A percentile compares a stretch with the other conserved stretches of the same genome.
These are phyloP conservation scores for Oenanthe sinensis DNA, from an alignment of 129 eudicot species.

Conservation along the genomic window DNA sequence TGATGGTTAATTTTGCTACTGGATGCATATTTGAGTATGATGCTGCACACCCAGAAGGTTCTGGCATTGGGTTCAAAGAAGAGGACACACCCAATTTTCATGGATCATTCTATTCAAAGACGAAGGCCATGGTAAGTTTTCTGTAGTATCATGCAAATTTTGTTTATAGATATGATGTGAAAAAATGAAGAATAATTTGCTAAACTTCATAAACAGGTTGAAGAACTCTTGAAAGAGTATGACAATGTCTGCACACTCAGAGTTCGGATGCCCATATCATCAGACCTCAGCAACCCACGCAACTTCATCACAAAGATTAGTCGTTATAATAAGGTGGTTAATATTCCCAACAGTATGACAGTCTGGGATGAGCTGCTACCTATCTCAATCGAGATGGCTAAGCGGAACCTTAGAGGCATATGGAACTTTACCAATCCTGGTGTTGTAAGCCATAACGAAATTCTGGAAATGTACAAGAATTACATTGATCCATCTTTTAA, in stretches of 20 bases:
- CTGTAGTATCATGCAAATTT: background rate
- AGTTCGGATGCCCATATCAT: constrained; percentile 46
- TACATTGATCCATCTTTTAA: constrained; percentile 29
- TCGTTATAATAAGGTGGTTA: constrained; percentile 39
- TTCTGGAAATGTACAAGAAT: constrained; percentile 39
- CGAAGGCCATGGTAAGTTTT: constrained; percentile 33
- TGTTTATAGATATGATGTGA: background rate
- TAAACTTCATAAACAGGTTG: constrained; percentile 22
- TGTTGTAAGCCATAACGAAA: constrained; percentile 44
- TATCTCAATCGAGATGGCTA: constrained; percentile 45
- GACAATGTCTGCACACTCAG: constrained; percentile 43
- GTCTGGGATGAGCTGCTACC: constrained; percentile 48
- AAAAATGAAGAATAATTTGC: background rate
- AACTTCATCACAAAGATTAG: constrained; percentile 44
- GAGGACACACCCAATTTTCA: constrained; percentile 30
- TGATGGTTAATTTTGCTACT: constrained; percentile 35
- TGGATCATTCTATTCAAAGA: constrained; percentile 36
- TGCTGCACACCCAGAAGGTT: constrained; percentile 31
- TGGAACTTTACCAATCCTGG: constrained; percentile 51
- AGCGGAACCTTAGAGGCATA: constrained; percentile 40
- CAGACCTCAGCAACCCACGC: constrained; percentile 50
- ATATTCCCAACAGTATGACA: constrained; percentile 51
- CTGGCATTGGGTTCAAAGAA: constrained; percentile 38
- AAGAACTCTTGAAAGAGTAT: constrained; percentile 35
- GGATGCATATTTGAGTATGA: constrained; percentile 45